Evolutionary conservation across 1,284 basidiomycete species (phyloP).

Genomic region (Bjerkandera adusta): DNA sequence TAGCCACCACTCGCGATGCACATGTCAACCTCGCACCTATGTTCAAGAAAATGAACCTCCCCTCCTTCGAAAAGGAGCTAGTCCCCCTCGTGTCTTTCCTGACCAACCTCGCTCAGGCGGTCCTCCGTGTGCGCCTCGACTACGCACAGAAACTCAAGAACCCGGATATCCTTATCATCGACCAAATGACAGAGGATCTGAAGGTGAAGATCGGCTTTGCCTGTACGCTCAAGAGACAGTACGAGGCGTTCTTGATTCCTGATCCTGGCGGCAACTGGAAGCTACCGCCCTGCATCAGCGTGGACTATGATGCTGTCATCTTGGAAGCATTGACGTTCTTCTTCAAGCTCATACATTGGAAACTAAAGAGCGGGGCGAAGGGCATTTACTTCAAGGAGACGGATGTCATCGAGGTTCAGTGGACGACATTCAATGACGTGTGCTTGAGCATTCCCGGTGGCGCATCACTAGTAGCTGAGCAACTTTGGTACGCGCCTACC

Average conservation of each 20-base stretch:
- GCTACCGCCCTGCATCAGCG: conserved; percentile 82
- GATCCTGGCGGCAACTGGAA: conserved; percentile 90
- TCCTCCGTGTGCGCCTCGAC: conserved; percentile 85
- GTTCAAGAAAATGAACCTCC: conserved; percentile 85
- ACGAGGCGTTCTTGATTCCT: conserved; percentile 84
- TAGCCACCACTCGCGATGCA: conserved; percentile 85
- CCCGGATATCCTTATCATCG: conserved; percentile 88
- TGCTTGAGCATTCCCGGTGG: conserved; percentile 89
- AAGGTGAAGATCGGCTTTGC: conserved; percentile 91
- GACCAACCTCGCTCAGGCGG: conserved; percentile 91
- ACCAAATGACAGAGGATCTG: conserved; percentile 94
- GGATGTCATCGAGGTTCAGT: conserved; percentile 94
- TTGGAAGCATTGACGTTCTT: conserved; percentile 88
- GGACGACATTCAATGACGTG: conserved; percentile 94
- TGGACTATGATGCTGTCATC: conserved; percentile 89
- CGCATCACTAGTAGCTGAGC: conserved; percentile 90
- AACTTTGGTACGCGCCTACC: conserved; percentile 68
- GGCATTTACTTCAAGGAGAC: conserved; percentile 97
- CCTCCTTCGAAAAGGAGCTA: conserved; percentile 92
- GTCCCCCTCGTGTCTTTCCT: conserved; percentile 94
- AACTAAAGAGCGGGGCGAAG: conserved; percentile 90
- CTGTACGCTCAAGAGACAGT: conserved; percentile 93
- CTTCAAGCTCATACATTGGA: conserved; percentile 94
- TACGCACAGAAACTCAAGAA: conserved; percentile 90
- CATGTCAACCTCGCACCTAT: conserved; percentile 75